Base-by-base conservation (phyloP, 441 rosid genomes). In the Brassica hybrid region DNA sequence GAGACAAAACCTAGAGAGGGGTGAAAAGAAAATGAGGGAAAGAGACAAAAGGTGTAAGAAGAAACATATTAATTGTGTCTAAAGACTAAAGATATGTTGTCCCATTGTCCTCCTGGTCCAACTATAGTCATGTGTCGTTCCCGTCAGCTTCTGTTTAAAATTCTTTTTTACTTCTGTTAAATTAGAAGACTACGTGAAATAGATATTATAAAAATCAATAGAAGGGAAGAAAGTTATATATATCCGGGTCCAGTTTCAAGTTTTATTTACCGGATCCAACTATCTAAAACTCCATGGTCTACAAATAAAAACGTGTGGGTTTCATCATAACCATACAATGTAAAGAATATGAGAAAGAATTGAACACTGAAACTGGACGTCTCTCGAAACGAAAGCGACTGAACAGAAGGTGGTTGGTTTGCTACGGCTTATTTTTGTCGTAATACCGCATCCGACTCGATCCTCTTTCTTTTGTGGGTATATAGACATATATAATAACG, bases 51-150 rank as follows among this genome's bases (percentile, higher is more conserved):
- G 72, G 43, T 77, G 76, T 65, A 58, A 77, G 76, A 58, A 65
- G 72, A 72, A 67, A 77, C 81, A 77, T 65, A 66, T 72, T 66
- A 77, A 77, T 77, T 66, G 69, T 72, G 72, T 59, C 43, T 72
- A 77, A 68, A 77, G 72, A 71, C 67, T 77, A 71, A 76, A 77
- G 80, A 59, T 72, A 72, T n/a, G n/a, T n/a, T 34, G 57, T 34
- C n/a, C 32, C 63, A 21, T 23, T 58, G 32, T 19, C 14, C 16
- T 58, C 34, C 32, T 72, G 45, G 50, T 72, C 76, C 81, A 36
- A 66, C 68, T 65, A 30, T n/a, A 8, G 67, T 71, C 81, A 58
- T 77, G 76, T 77, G 73, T 32, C 63, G 81, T 72, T 72, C 67
- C 71, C 81, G 34, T 66, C 81, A 66, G 18, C 72, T 77, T 77